phyloP scores from a whole-genome alignment of 2,329 filamentous ascomycete species.

The Aspergillus flavus region DNA sequence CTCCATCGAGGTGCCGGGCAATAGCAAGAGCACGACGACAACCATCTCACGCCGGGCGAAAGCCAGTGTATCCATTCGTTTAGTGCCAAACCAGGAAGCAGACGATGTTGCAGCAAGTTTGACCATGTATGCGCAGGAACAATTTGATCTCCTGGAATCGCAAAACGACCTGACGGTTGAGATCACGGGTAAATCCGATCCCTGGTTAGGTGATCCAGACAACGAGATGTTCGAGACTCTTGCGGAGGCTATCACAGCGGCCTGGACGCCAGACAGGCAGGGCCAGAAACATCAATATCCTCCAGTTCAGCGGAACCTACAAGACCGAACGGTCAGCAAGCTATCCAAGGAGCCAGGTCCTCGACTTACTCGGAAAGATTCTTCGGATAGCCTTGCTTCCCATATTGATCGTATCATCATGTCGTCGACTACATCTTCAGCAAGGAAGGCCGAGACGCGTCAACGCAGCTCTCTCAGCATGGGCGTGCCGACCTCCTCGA shows the following conservation, averaged over 20 bases:
- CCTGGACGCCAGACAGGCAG: slow-evolving; percentile 65
- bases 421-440: slow-evolving; percentile 40
- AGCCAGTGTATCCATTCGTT: slow-evolving; percentile 83
- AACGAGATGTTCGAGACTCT: slow-evolving; percentile 91
- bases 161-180: slow-evolving; percentile 79
- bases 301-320: slow-evolving; percentile 24
- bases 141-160: slow-evolving; percentile 75
- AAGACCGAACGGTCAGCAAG: slow-evolving; percentile 15
- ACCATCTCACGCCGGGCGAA: slow-evolving; percentile 83
- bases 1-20: slow-evolving; percentile 81
- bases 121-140: slow-evolving; percentile 65
- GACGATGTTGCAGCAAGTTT: slow-evolving; percentile 72
- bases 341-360: slow-evolving; percentile 19
- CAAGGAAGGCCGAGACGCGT: slow-evolving; percentile 29
- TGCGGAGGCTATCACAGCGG: slow-evolving; percentile 79
- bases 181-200: slow-evolving; percentile 91
- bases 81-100: slow-evolving; percentile 91
- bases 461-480: slow-evolving; percentile 30
- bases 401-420: slow-evolving; percentile 43
- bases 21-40: slow-evolving; percentile 80
- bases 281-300: slow-evolving; percentile 39
- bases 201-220: slow-evolving; percentile 89
- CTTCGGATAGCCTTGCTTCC: slow-evolving; percentile 43
- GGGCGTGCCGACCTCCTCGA: slow-evolving; percentile 43
- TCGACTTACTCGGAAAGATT: slow-evolving; percentile 36